Evolutionary conservation across 192 early-diverging fungal species (phyloP).

Genomic region (Umbelopsis isabellina): DNA sequence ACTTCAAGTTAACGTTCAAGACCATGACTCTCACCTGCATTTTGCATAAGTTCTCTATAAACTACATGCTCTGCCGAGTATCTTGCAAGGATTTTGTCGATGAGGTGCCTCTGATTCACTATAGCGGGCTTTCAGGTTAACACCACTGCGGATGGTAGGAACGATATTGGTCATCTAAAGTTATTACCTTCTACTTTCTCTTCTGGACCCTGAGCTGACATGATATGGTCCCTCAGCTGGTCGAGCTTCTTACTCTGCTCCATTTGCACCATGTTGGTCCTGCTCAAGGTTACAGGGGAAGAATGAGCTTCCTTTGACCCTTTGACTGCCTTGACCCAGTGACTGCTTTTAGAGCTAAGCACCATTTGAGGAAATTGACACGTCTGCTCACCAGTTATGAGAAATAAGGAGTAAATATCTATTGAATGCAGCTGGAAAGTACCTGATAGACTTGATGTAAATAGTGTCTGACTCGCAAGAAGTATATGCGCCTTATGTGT

Average conservation of each 20-base stretch:
- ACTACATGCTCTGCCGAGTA: conserved; percentile 88
- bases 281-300: not conserved
- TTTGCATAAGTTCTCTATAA: conserved; percentile 78
- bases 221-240: conserved; percentile 46
- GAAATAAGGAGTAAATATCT: no score
- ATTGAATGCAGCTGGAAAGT: no score
- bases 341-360: no score
- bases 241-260: conserved; percentile 36
- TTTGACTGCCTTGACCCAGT: no score
- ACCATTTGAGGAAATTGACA: no score
- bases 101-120: conserved; percentile 89
- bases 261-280: conserved; percentile 3
- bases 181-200: conserved; percentile 57
- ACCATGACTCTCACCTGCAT: conserved; percentile 47
- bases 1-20: conserved; percentile 4
- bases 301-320: no score
- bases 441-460: no score
- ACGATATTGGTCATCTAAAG: not conserved
- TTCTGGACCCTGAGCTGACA: conserved; percentile 51
- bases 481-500: no score
- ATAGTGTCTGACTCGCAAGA: no score
- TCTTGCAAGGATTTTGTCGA: conserved; percentile 89
- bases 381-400: no score
- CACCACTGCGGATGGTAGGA: not conserved
- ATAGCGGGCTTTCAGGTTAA: conserved; percentile 29